Percentiles rank a stretch among this genome's conserved stretches.
Conservation (phyloP, 495 filamentous ascomycete species). For the Daldinia concentrica region DNA sequence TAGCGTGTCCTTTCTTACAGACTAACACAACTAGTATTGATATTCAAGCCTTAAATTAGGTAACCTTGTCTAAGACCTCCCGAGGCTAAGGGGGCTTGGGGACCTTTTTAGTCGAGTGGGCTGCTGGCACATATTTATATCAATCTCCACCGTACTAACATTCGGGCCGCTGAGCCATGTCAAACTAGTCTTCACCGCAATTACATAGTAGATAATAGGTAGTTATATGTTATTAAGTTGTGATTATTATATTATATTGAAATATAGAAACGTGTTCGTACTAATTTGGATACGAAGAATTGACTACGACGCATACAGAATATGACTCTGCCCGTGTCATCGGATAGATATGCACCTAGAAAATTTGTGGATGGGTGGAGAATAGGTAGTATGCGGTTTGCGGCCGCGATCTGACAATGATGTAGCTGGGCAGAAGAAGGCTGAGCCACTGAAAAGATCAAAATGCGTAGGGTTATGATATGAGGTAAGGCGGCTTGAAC, state of each 20-base stretch:
- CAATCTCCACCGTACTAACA: constrained; percentile 2
- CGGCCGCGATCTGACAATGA: neutral
- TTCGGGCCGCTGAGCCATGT: neutral
- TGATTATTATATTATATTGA: neutral
- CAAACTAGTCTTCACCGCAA: neutral
- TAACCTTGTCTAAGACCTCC: neutral
- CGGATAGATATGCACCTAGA: neutral
- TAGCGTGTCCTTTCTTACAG: neutral
- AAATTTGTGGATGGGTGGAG: neutral
- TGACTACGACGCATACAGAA: neutral
- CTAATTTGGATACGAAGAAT: neutral
- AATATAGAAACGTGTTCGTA: neutral
- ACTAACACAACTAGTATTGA: neutral
- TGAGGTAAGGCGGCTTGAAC: neutral
- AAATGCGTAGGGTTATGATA: neutral
- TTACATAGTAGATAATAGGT: neutral
- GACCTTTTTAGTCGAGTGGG: neutral
- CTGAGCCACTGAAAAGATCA: neutral
- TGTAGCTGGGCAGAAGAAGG: neutral
- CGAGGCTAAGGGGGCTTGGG: neutral
- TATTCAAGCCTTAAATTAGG: neutral
- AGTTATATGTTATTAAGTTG: neutral
- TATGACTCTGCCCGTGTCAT: constrained; percentile 1
- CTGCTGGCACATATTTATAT: neutral
- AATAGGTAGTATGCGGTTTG: neutral